Evolutionary conservation across 257 asterid genomes (phyloP).

Genomic region (Solanum okadae): DNA sequence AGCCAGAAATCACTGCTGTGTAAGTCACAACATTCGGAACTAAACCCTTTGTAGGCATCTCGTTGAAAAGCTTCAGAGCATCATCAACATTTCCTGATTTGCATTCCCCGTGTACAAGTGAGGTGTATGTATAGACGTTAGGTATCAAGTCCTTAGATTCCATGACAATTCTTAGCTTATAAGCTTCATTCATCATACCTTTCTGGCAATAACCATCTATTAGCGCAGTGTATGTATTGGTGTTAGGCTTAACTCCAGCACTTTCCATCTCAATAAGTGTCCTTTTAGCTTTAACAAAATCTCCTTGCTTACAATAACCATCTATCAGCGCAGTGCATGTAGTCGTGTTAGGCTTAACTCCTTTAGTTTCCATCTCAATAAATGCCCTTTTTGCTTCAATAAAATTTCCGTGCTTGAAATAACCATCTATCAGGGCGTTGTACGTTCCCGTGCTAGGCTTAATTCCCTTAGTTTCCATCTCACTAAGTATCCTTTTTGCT

Average conservation of each 20-base stretch:
- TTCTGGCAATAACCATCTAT: constrained; percentile 50
- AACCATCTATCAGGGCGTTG: constrained; percentile 49
- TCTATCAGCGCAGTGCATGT: constrained; percentile 10
- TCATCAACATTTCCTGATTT: constrained; percentile 49
- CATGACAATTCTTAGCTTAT: constrained; percentile 35
- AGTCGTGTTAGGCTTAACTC: constrained; percentile 18
- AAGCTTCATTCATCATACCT: constrained; percentile 24
- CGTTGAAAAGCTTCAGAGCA: constrained; percentile 53
- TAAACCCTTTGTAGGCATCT: constrained; percentile 41
- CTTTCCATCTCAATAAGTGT: constrained; percentile 36
- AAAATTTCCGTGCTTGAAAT: constrained; percentile 40
- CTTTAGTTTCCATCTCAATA: constrained; percentile 10
- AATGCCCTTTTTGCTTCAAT: constrained; percentile 18
- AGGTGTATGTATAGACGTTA: constrained; percentile 62
- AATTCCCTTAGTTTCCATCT: constrained; percentile 44
- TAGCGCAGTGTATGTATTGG: constrained; percentile 39
- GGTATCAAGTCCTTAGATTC: constrained; percentile 15
- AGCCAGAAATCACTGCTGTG: constrained; percentile 51
- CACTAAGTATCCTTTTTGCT: constrained; percentile 31
- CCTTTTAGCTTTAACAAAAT: not conserved
- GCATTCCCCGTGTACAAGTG: constrained; percentile 69
- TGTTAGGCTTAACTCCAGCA: constrained; percentile 36
- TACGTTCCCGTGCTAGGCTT: constrained; percentile 39
- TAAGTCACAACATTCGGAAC: constrained; percentile 40
- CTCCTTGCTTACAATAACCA: not conserved